Conservation (phyloP, 306 rosid genomes). For the Dalbergia oliveri region DNA sequence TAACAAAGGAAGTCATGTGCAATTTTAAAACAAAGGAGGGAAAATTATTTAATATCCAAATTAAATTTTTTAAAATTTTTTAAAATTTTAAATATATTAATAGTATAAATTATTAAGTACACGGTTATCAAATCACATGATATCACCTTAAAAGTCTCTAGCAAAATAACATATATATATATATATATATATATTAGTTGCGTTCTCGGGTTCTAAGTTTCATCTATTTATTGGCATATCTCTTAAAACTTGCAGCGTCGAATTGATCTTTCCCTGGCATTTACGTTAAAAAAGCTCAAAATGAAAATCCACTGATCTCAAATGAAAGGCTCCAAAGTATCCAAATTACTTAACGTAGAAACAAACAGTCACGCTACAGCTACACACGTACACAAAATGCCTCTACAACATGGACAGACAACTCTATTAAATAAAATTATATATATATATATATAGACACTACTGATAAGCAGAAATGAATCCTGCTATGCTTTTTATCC, state of each 20-base stretch:
- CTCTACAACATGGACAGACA: background rate
- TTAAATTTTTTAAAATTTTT: too few species aligned
- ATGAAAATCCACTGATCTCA: background rate
- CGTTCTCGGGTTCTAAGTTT: background rate
- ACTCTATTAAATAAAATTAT: background rate
- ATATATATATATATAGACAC: background rate
- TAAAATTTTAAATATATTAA: too few species aligned
- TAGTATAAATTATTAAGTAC: too few species aligned
- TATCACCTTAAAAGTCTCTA: too few species aligned
- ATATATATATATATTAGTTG: too few species aligned
- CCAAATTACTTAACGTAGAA: conserved; percentile 29
- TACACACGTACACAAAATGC: background rate
- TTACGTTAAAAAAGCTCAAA: background rate
- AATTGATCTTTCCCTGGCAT: background rate
- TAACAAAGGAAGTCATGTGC: too few species aligned
- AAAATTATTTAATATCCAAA: too few species aligned
- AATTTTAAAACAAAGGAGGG: too few species aligned
- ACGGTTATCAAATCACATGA: too few species aligned
- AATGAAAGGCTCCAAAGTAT: background rate
- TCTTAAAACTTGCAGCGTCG: background rate
- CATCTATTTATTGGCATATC: background rate
- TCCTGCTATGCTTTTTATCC: too few species aligned
- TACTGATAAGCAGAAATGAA: too few species aligned
- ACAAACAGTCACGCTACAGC: background rate
- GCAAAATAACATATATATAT: too few species aligned